Evolutionary conservation across 495 filamentous ascomycete genomes (phyloP).

Genomic region (Penicillium herquei): DNA sequence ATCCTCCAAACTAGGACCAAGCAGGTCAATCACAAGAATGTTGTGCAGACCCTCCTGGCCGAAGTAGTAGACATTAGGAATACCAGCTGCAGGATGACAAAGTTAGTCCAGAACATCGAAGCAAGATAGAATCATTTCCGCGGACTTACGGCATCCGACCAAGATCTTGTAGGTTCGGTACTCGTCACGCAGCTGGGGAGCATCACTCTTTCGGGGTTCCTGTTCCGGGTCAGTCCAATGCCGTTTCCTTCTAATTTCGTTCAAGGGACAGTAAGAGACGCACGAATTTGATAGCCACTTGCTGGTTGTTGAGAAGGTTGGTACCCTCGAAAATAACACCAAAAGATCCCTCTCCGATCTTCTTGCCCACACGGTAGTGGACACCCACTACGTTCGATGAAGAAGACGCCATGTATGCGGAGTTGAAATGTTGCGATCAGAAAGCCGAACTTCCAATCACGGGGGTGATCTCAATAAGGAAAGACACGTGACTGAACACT

Average conservation of each 20-base stretch:
- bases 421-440: conserved; percentile 13
- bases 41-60: conserved; percentile 99
- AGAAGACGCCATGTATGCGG: conserved; percentile 74
- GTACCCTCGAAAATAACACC: conserved; percentile 99
- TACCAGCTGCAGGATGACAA: conserved; percentile 64
- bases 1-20: conserved; percentile 94
- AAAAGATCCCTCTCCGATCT: conserved; percentile 98
- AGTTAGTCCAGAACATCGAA: conserved; percentile 16
- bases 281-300: conserved; percentile 99
- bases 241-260: background rate
- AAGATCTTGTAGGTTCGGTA: conserved; percentile 99
- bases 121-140: background rate
- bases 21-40: conserved; percentile 96
- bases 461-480: conserved; percentile 26
- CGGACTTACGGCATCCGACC: conserved; percentile 94
- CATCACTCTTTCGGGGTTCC: conserved; percentile 99
- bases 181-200: conserved; percentile 96
- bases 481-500: conserved; percentile 29
- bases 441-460: conserved; percentile 22
- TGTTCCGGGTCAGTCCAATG: conserved; percentile 35
- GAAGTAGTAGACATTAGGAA: conserved; percentile 99
- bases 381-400: conserved; percentile 98
- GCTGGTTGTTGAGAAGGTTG: conserved; percentile 98
- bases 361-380: conserved; percentile 98
- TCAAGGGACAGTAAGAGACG: conserved; percentile 33